These are phyloP conservation scores for Cryptosporidium meleagridis DNA, from an alignment of 169 alveolate genomes.

Conservation along the genomic window DNA sequence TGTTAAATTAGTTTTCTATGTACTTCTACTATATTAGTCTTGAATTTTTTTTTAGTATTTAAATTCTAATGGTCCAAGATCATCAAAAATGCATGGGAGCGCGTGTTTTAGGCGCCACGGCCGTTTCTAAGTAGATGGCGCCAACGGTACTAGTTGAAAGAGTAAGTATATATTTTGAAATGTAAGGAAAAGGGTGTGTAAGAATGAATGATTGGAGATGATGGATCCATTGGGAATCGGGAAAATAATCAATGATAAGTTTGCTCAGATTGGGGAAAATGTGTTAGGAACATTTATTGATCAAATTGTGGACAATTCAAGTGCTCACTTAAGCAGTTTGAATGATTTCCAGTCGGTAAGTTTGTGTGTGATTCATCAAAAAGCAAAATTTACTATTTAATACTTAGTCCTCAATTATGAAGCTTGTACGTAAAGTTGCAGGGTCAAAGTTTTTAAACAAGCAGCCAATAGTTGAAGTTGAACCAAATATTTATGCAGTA, in stretches of 20 bases:
- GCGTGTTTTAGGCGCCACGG: background rate
- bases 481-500: conserved; percentile 41
- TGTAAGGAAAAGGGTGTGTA: background rate
- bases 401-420: conserved; percentile 60
- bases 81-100: conserved; percentile 13
- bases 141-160: conserved; percentile 47
- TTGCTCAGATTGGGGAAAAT: conserved; percentile 73
- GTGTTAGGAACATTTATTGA: conserved; percentile 65
- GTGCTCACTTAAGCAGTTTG: conserved; percentile 65
- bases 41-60: background rate
- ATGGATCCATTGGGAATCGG: conserved; percentile 68
- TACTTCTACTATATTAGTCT: background rate
- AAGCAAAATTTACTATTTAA: background rate
- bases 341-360: conserved; percentile 75
- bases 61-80: conserved; percentile 11
- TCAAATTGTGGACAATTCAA: conserved; percentile 66
- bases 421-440: conserved; percentile 57
- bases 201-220: conserved; percentile 5
- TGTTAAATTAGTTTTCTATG: background rate
- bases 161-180: background rate
- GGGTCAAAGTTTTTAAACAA: conserved; percentile 64
- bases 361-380: background rate
- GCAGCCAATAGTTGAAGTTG: conserved; percentile 64
- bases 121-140: background rate
- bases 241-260: conserved; percentile 61